These are phyloP conservation scores for Hortaea werneckii DNA, from an alignment of 2,329 filamentous ascomycete species.

Conservation along the genomic window DNA sequence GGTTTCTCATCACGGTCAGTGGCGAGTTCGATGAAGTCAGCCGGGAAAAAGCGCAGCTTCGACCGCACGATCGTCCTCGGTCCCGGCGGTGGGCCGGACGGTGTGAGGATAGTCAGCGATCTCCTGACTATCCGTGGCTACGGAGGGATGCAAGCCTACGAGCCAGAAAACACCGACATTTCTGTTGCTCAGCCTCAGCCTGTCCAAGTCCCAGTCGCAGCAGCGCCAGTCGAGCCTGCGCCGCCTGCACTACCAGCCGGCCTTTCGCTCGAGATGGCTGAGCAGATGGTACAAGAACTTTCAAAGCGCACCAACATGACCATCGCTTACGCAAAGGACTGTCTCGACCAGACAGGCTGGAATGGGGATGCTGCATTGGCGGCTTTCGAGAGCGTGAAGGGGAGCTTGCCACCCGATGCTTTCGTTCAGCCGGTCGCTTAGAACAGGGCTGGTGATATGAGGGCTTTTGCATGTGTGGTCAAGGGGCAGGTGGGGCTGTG, in stretches of 20 bases:
- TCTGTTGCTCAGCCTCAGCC: slow-evolving; percentile 19
- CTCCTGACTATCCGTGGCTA: slow-evolving; percentile 64
- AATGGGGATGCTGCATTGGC: slow-evolving; percentile 64
- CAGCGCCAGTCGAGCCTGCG: slow-evolving; percentile 6
- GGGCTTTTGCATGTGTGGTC: not conserved
- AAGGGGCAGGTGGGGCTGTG: not conserved
- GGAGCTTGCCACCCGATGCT: slow-evolving; percentile 32
- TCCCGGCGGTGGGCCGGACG: slow-evolving; percentile 52
- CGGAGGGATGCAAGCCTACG: slow-evolving; percentile 45
- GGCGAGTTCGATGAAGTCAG: slow-evolving; percentile 72
- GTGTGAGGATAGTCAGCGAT: slow-evolving; percentile 69
- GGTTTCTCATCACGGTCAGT: slow-evolving; percentile 68
- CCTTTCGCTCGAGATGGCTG: slow-evolving; percentile 21
- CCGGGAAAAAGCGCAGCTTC: slow-evolving; percentile 59
- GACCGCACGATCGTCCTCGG: slow-evolving; percentile 72
- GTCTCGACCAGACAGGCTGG: slow-evolving; percentile 70
- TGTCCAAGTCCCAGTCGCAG: slow-evolving; percentile 21
- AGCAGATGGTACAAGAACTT: slow-evolving; percentile 59
- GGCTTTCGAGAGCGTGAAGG: slow-evolving; percentile 68
- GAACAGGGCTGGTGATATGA: slow-evolving; percentile 1
- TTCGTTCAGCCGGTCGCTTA: slow-evolving; percentile 17
- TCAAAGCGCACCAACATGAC: slow-evolving; percentile 73
- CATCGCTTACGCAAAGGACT: slow-evolving; percentile 66
- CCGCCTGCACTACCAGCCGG: slow-evolving; percentile 17
- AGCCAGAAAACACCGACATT: slow-evolving; percentile 26